Evolutionary conservation across 768 basidiomycete species (phyloP), one percentile per base, ranked within the genome.

Genomic region (Amanita inopinata): DNA sequence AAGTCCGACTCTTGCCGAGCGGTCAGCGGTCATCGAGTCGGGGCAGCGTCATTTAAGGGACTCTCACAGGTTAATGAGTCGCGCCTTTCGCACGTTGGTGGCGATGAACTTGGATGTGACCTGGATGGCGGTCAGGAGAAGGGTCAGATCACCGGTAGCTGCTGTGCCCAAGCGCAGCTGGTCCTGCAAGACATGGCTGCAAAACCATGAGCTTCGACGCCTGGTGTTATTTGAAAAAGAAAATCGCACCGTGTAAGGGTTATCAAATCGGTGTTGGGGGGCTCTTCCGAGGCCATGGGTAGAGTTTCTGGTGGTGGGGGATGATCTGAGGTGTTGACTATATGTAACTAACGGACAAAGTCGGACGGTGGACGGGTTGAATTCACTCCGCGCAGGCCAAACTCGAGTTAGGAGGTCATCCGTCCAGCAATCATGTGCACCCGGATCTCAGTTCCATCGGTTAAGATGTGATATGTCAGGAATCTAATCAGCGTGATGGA

Each of bases 61-160:
- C 35, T 67, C 88, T 56, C 54, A 94, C 87, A 99, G 76, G 61
- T 99, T 98, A 68, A 99, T 97, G 48, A 99, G 71, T 37, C 94
- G 78, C 19, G 96, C 96, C 64, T 90, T 89, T 51, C 96, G 81
- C 55, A 99, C 96, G 57, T 97, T 98, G 52, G 90, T 93, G 2
- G 93, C 89, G 59, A 98, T 97, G 71, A 97, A 97, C 64, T 91
- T 92, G 67, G 86, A 91, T 23, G 89, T 89, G 50, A 91, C 80
- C 61, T 96, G 91, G 60, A 99, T 97, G 35, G 92, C 94, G 47
- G 83, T 94, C 50, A 99, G 74, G 44, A 99, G 76, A 47, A 98
- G 65, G 3, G 96, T 98, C 42, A 98, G 69, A 66, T 98, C 96
- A 46, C 96, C 94, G 0, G 89, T 90, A 4, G 92, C 92, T 3